Conservation (phyloP, 805 yeast genomes). For the Saccharomycopsis schoenii region DNA sequence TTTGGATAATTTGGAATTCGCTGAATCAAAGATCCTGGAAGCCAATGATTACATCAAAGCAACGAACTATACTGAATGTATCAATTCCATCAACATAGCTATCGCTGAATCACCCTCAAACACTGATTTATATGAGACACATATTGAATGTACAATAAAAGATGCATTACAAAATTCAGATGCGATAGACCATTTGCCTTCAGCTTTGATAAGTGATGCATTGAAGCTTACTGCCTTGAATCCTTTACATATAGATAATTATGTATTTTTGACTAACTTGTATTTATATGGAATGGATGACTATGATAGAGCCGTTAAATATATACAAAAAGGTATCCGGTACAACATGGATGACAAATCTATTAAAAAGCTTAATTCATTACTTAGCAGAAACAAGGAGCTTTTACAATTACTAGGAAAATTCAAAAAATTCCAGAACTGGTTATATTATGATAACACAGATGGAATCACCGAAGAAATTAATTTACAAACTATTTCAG, state of each 20-base stretch:
- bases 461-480: slow-evolving; percentile 28
- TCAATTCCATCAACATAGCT: slow-evolving; percentile 9
- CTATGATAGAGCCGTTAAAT: slow-evolving; percentile 40
- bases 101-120: slow-evolving; percentile 10
- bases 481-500: slow-evolving; percentile 34
- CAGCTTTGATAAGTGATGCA: slow-evolving; percentile 12
- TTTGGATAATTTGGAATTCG: slow-evolving; percentile 18
- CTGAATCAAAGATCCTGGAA: neutral
- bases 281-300: slow-evolving; percentile 44
- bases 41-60: neutral
- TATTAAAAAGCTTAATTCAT: slow-evolving; percentile 43
- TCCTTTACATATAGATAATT: slow-evolving; percentile 12
- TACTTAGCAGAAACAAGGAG: slow-evolving; percentile 26
- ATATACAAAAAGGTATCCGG: slow-evolving; percentile 59
- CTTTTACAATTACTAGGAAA: slow-evolving; percentile 33
- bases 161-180: slow-evolving; percentile 10
- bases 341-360: slow-evolving; percentile 61
- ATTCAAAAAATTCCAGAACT: slow-evolving; percentile 34
- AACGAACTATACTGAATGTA: slow-evolving; percentile 10
- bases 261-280: slow-evolving; percentile 25
- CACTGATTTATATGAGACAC: slow-evolving; percentile 8
- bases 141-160: slow-evolving; percentile 12
- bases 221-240: slow-evolving; percentile 8
- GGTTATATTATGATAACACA: slow-evolving; percentile 25
- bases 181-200: slow-evolving; percentile 6